Evolutionary conservation across 306 rosid genomes (phyloP), one percentile per base, ranked within the genome.

Genomic region (Cercis canadensis): DNA sequence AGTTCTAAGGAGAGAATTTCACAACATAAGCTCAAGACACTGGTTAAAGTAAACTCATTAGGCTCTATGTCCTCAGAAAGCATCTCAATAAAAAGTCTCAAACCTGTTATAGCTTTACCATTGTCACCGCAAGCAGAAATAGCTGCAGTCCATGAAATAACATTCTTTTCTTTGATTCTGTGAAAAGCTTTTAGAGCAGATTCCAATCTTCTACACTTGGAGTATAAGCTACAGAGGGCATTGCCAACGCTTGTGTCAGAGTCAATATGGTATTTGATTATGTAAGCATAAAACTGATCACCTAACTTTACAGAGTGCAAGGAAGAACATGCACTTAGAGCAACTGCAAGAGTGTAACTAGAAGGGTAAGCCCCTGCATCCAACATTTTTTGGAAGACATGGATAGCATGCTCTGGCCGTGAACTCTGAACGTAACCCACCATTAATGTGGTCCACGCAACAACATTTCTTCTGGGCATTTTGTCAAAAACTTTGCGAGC

Each of bases 101-200:
- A 81, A 70, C 96, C 96, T 56, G 21, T 82, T 29, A 63, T 76
- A 36, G 94, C 79, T 15, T 82, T 69, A 11, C 92, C 95, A 6
- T 90, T 87, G 58, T 88, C 89, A 17, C 87, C 78, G 52, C 89
- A 94, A 17, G 98, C 88, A 36, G 97, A 79, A 57, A 94, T 76
- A 62, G 85, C 83, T 0, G 90, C 72, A 49, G 95, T 90, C 98
- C 98, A 94, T 0, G 98, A 94, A 72, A 94, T 82, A 49, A 90
- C 95, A 80, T 89, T 63, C 77, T 89, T 87, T 63, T 87, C 87
- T 24, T 75, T 44, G 56, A 90, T 81, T 68, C 79, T 80, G 72
- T 75, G 66, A 54, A 94, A 94, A 17, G 87, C 84, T 76, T 67
- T 90, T 17, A 89, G 61, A 43, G 89, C 87, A 9, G 62, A 65